A percentile compares a stretch with the other conserved stretches of the same genome.
These are phyloP conservation scores for Hericium rajendrae DNA, from an alignment of 768 basidiomycete genomes.

Conservation along the genomic window DNA sequence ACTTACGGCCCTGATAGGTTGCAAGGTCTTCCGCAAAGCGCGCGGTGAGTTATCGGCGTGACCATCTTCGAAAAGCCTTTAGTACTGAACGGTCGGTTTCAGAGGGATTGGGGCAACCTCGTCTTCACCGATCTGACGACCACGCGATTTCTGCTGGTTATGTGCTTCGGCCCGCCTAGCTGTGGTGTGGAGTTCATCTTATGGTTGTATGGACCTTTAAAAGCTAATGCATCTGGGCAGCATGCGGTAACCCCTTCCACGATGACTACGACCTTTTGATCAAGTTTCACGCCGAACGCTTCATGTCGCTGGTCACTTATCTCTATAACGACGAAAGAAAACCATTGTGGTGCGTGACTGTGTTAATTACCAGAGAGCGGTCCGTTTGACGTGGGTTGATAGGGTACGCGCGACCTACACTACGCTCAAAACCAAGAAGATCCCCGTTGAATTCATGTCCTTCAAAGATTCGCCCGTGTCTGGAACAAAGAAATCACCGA, in stretches of 20 bases:
- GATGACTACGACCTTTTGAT: slow-evolving; percentile 24
- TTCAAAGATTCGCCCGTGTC: slow-evolving; percentile 6
- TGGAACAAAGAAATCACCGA: slow-evolving; percentile 12
- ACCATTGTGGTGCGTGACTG: slow-evolving; percentile 8
- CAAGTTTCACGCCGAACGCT: slow-evolving; percentile 25
- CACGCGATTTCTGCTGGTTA: slow-evolving; percentile 21
- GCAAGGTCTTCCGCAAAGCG: slow-evolving; percentile 21
- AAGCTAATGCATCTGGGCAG: not conserved
- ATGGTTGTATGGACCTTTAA: too few species aligned
- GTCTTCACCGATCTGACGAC: slow-evolving; percentile 21
- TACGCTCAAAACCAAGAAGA: slow-evolving; percentile 8
- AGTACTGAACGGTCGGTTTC: not conserved
- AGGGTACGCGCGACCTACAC: slow-evolving; percentile 22
- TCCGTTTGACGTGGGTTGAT: not conserved
- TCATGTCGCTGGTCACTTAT: slow-evolving; percentile 23
- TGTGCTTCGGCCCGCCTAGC: slow-evolving; percentile 18
- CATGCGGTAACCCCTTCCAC: slow-evolving; percentile 21
- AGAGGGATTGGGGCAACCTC: slow-evolving; percentile 27
- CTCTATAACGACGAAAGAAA: slow-evolving; percentile 17
- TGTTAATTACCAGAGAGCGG: too few species aligned
- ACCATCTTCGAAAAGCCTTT: not conserved
- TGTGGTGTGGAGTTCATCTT: slow-evolving; percentile 13
- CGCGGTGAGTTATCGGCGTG: slow-evolving; percentile 10
- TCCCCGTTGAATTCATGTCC: not conserved
- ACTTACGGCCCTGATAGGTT: slow-evolving; percentile 9